Base-by-base conservation (phyloP, 768 basidiomycete species). In the Kwoniella dejecticola region DNA sequence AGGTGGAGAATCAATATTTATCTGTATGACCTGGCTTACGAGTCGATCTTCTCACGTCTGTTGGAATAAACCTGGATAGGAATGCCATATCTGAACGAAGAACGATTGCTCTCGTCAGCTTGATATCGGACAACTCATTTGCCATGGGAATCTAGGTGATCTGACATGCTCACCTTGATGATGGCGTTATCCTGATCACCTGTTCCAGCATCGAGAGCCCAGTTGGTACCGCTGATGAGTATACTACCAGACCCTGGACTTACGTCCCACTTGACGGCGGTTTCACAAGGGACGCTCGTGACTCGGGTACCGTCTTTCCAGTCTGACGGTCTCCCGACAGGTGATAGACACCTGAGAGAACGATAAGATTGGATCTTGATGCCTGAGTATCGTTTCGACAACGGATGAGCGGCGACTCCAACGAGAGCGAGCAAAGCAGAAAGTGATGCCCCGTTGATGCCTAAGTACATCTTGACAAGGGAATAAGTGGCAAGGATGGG, bases 101-200 rank as follows among this genome's bases (percentile, higher is more conserved):
- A n/a, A n/a, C n/a, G n/a, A n/a, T n/a, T n/a, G n/a, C n/a, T n/a
- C n/a, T n/a, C n/a, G n/a, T n/a, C n/a, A n/a, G n/a, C n/a, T n/a
- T n/a, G n/a, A n/a, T n/a, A n/a, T n/a, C n/a, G n/a, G n/a, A n/a
- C n/a, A n/a, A n/a, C n/a, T n/a, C n/a, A n/a, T n/a, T n/a, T n/a
- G n/a, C n/a, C n/a, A n/a, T n/a, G n/a, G n/a, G n/a, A n/a, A n/a
- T n/a, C n/a, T n/a, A n/a, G n/a, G n/a, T n/a, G n/a, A n/a, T n/a
- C n/a, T n/a, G n/a, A n/a, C n/a, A n/a, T n/a, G n/a, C 64, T n/a
- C 36, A 66, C 61, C 61, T 67, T 67, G 50, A 63, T 48, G 45
- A 53, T 54, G 33, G 44, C 61, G 26, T 62, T 62, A 26, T 67
- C 63, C 12, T 40, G 30, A 2, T 41, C 29, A 30, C 45, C 48